Conservation (phyloP, 768 basidiomycete genomes). For the Podaxis sp. region DNA sequence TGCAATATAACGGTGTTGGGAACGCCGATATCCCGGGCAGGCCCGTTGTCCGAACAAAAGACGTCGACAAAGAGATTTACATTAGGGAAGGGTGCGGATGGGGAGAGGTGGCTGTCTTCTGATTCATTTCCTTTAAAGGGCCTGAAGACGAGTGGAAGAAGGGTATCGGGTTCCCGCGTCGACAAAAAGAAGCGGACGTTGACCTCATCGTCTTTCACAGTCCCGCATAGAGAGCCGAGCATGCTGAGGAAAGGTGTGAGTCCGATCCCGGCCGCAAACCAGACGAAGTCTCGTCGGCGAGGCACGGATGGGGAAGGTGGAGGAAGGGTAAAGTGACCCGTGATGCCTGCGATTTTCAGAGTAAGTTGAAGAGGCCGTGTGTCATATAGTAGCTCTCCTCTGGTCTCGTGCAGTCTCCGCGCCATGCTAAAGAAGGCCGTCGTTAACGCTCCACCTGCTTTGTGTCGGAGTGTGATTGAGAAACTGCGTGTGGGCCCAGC, state of each 20-base stretch:
- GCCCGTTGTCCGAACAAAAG: conserved; percentile 28
- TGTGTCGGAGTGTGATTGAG: conserved; percentile 54
- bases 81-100: conserved; percentile 4
- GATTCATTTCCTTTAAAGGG: conserved; percentile 19
- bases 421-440: conserved; percentile 52
- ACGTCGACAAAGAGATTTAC: conserved; percentile 36
- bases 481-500: conserved; percentile 23
- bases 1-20: conserved; percentile 15
- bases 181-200: conserved; percentile 50
- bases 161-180: conserved; percentile 53
- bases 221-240: conserved; percentile 27
- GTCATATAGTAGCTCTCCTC: conserved; percentile 41
- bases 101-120: neutral
- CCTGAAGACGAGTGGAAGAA: conserved; percentile 39
- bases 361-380: conserved; percentile 33
- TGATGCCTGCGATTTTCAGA: conserved; percentile 50
- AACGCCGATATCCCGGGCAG: neutral
- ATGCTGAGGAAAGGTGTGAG: conserved; percentile 63
- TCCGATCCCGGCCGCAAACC: conserved; percentile 65
- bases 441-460: conserved; percentile 51
- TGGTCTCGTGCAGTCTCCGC: conserved; percentile 34
- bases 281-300: conserved; percentile 34
- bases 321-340: conserved; percentile 46
- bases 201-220: conserved; percentile 16
- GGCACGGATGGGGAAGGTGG: neutral